Base-by-base conservation (phyloP, 345 rosid genomes). In the Syzygium jambos region DNA sequence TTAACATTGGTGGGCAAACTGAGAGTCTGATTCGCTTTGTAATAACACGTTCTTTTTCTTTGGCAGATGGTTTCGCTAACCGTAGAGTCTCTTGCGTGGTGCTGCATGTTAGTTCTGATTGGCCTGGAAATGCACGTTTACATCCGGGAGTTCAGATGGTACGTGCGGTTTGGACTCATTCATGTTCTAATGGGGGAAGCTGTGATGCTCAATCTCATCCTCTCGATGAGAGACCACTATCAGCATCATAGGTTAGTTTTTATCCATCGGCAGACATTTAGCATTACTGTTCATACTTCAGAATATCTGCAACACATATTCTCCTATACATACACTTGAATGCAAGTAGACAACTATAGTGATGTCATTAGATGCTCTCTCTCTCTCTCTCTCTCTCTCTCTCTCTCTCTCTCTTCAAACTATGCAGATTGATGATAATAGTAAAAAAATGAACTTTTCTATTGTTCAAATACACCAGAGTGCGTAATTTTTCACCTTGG, bases 131-230 rank as follows among this genome's bases (percentile, higher is more conserved):
- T 93, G 86, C 94, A 91, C 73, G 65, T 91, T 83, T 98, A 98
- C 87, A 90, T 95, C 85, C 89, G 87, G n/a, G 96, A 96, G 89
- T 92, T 96, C 85, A 93, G 98, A 34, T 95, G 98, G 98, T 95
- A 94, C 89, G 95, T 98, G 51, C 91, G 97, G 78, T 98, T 98
- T 84, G 99, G 95, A 34, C 91, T 96, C 53, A 82, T 95, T 56
- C 95, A 96, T 91, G 96, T 94, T 89, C 91, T 98, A 91, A 96
- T 94, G 59, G 98, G 96, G 61, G 94, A 96, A 91, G 95, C 93
- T 88, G 99, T 94, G 87, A 91, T 95, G 89, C 94, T 98, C 87
- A 95, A 95, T 90, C 93, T 95, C 87, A 84, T 95, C 86, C 91
- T 96, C 34, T 89, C 94, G 34, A 90, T 92, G 88, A 95, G 88